A percentile compares a stretch with the other conserved stretches of the same genome.
Evolutionary conservation across 371 early-diverging fungal species (phyloP).

Genomic region (Circinella minor): DNA sequence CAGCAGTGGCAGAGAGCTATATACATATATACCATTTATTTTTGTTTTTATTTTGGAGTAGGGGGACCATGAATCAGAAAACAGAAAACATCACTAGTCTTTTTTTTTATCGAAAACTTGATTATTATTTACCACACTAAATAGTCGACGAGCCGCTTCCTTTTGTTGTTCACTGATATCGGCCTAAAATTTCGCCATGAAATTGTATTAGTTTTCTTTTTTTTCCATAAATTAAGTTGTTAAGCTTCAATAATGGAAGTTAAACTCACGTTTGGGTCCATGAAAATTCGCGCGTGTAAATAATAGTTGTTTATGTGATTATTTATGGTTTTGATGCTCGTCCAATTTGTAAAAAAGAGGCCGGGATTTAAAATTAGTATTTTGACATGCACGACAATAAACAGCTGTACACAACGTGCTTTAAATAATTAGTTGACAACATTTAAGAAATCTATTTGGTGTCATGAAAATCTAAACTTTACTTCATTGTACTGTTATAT

Average conservation of each 20-base stretch:
- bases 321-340: no score
- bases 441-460: no score
- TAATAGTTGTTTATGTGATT: no score
- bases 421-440: no score
- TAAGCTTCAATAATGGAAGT: background rate
- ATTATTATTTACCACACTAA: constrained; percentile 30
- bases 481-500: no score
- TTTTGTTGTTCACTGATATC: constrained; percentile 12
- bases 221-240: no score
- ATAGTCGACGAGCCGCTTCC: constrained; percentile 38
- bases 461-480: no score
- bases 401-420: no score
- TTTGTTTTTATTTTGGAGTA: background rate
- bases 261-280: background rate
- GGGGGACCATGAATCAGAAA: no score
- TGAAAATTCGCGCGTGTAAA: background rate
- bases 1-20: constrained; percentile 40
- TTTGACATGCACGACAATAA: no score
- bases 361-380: no score
- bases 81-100: background rate
- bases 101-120: background rate
- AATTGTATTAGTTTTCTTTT: background rate
- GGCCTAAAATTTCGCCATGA: background rate
- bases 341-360: no score
- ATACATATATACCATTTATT: background rate